Evolutionary conservation across 306 rosid genomes (phyloP), one percentile per base, ranked within the genome.

Genomic region (Hippophae gyantsensis): DNA sequence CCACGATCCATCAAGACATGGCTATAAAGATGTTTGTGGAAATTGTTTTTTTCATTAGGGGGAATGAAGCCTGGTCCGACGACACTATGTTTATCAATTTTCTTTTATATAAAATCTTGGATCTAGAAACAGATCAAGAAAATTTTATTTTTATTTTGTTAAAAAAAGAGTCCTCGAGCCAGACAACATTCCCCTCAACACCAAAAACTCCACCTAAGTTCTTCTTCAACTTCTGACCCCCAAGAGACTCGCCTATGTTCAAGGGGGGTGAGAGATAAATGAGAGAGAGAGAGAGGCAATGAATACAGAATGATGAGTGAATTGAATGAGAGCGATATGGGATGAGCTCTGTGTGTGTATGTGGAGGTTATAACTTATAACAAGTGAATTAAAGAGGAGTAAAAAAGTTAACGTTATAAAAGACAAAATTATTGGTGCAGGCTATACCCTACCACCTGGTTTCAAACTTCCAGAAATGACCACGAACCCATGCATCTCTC

Each of bases 41-140:
- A 83, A 90, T 80, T 43, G 67, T 70, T 32, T 32, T 32, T 32
- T 32, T 32, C 5, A 86, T 92, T 92, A 96, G 87, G 99, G 96
- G 99, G 99, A 92, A 92, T 88, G 99, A 92, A 92, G 99, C 99
- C 99, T 92, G 99, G 99, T 92, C 99, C 99, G 96, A 92, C 77
- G 74, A 74, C 86, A 72, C 80, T 78, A 56, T 53, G 45, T 12
- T 14, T 25, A 45, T 7, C 10, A 32, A 3, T 23, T 54, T 13
- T 7, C 38, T 59, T 14, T 10, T 8, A 61, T 40, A 8, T 26
- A 23, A 9, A 38, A 7, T 23, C 56, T 48, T 8, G 25, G 69
- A 70, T 70, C 60, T 6, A 40, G 38, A 32, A 32, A 32, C 52
- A 18, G 13, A 54, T 42, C 3, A n/a, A 60, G 38, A 32, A 32